Evolutionary conservation across 2,329 filamentous ascomycete genomes (phyloP).

Genomic region (Neonectria hederae): DNA sequence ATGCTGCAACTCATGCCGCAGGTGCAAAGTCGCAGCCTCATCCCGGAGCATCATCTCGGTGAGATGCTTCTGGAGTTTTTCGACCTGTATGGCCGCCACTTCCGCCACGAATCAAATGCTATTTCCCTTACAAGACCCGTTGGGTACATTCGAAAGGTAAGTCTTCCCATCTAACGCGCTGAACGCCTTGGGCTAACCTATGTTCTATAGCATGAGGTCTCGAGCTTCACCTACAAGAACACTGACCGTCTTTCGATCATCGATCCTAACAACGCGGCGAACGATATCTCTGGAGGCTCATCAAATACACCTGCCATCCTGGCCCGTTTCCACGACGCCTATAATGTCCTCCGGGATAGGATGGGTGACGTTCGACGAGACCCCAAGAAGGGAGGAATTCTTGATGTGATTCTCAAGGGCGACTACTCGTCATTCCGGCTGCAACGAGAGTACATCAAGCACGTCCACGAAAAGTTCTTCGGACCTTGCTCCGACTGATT

Average conservation of each 20-base stretch:
- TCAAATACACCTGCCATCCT: constrained; percentile 74
- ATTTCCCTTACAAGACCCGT: constrained; percentile 78
- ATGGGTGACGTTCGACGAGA: constrained; percentile 62
- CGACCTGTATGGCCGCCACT: constrained; percentile 85
- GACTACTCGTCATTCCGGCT: constrained; percentile 79
- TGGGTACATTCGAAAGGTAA: constrained; percentile 79
- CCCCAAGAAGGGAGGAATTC: constrained; percentile 56
- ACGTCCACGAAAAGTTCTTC: constrained; percentile 57
- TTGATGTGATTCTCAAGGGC: constrained; percentile 77
- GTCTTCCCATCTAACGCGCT: constrained; percentile 31
- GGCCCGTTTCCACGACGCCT: constrained; percentile 73
- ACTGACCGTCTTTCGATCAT: constrained; percentile 82
- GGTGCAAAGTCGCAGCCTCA: constrained; percentile 68
- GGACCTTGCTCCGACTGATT: constrained; percentile 46
- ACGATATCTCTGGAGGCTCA: constrained; percentile 92
- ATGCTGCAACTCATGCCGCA: constrained; percentile 84
- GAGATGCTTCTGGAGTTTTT: constrained; percentile 88
- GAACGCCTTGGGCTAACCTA: constrained; percentile 5
- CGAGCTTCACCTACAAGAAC: constrained; percentile 65
- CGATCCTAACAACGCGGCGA: constrained; percentile 84
- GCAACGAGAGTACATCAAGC: constrained; percentile 72
- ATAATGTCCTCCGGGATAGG: constrained; percentile 63
- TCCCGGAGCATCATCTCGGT: constrained; percentile 75
- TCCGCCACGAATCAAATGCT: constrained; percentile 74
- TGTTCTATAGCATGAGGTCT: constrained; percentile 53